Evolutionary conservation across 2,329 filamentous ascomycete species (phyloP), one percentile per base, ranked within the genome.

Genomic region (Blastomyces parvus): DNA sequence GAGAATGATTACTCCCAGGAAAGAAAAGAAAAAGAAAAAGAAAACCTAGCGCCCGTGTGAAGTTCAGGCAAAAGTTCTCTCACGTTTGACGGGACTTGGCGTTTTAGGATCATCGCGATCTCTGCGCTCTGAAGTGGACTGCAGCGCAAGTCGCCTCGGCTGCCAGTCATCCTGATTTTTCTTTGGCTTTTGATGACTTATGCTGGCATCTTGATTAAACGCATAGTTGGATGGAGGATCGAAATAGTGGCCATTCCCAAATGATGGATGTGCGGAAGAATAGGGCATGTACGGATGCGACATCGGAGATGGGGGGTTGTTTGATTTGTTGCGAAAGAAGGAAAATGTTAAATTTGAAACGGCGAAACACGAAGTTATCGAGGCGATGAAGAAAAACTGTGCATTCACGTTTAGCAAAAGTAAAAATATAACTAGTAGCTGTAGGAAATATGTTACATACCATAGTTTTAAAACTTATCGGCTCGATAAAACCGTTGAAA

Each of bases 401-500:
- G 2, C 17, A 38, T 27, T 9, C 30, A 1, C 27, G 22, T 25
- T 61, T 61, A 52, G 59, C 30, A 33, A 13, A 36, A 6, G 5
- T 1, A 5, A 14, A 8, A 53, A 9, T 30, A 4, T 27, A 25
- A 40, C 13, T 2, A 3, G n/a, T 57, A 42, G 22, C 3, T 9
- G 22, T 14, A 22, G 19, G 25, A 14, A 55, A 46, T 22, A 33
- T 22, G 57, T 52, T 38, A 74, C 78, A 66, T 80, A 86, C 84
- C 81, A 89, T 87, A 13, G 86, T 84, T 76, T 97, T 97, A 76
- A 90, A 88, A 67, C 88, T 91, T 75, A 97, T 92, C 6, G 90
- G 87, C 69, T 96, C 91, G 4, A 96, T 87, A 74, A 97, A 97
- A 70, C 88, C 88, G 73, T 97, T 97, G 75, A 97, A 88, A 50